phyloP scores from a whole-genome alignment of 805 yeast species.

The Yarrowia sp. region DNA sequence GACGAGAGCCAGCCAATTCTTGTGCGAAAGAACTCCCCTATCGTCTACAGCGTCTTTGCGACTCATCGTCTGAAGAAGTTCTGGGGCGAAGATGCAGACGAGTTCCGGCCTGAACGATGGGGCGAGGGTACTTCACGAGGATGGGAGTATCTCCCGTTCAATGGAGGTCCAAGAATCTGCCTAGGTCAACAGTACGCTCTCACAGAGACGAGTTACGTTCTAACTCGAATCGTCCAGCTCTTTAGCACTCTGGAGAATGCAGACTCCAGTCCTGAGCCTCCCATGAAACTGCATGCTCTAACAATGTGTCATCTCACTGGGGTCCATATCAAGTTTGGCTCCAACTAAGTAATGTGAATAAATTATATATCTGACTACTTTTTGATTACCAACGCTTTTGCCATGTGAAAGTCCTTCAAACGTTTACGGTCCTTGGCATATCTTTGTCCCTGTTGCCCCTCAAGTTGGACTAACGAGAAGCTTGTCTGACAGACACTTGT shows the following conservation, averaged over 20 bases:
- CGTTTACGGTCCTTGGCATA: not conserved
- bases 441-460: constrained; percentile 1
- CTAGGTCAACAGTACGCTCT: constrained; percentile 56
- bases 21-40: constrained; percentile 44
- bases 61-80: constrained; percentile 43
- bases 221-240: constrained; percentile 40
- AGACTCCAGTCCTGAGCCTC: not conserved
- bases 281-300: not conserved
- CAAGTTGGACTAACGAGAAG: not conserved
- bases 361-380: not conserved
- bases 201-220: constrained; percentile 50
- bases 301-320: constrained; percentile 11
- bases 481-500: not conserved
- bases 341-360: not conserved
- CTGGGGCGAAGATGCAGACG: constrained; percentile 47
- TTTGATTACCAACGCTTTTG: not conserved
- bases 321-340: not conserved
- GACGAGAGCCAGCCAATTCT: constrained; percentile 42
- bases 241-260: not conserved
- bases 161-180: constrained; percentile 56
- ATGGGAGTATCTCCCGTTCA: constrained; percentile 54
- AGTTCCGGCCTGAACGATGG: constrained; percentile 52
- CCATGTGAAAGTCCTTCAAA: not conserved
- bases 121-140: constrained; percentile 24
- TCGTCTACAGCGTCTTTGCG: constrained; percentile 42